These are phyloP conservation scores for Penicillium sp. DNA, from an alignment of 2,329 filamentous ascomycete genomes.

Conservation along the genomic window DNA sequence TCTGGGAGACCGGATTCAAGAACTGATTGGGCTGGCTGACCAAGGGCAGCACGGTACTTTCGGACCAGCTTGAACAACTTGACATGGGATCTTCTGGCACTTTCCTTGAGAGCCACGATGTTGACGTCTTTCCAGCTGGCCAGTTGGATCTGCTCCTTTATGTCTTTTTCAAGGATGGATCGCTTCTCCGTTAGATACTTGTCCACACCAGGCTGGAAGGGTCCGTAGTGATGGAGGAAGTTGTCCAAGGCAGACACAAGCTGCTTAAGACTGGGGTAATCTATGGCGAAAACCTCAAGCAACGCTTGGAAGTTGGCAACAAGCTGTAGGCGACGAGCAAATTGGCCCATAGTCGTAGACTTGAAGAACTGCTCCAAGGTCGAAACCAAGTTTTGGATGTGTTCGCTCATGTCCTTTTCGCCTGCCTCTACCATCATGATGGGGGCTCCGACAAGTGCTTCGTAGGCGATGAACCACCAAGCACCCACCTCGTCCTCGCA, in stretches of 20 bases:
- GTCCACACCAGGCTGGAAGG: slow-evolving; percentile 64
- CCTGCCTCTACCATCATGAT: slow-evolving; percentile 60
- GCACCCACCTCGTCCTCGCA: slow-evolving; percentile 73
- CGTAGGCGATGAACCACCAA: slow-evolving; percentile 97
- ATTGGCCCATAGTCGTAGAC: slow-evolving; percentile 77
- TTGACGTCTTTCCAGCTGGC: slow-evolving; percentile 99
- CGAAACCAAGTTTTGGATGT: slow-evolving; percentile 66
- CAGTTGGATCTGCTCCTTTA: slow-evolving; percentile 87
- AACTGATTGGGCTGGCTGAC: slow-evolving; percentile 68
- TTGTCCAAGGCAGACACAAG: slow-evolving; percentile 67
- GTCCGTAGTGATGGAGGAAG: slow-evolving; percentile 70
- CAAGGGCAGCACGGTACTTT: slow-evolving; percentile 78
- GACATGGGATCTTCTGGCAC: slow-evolving; percentile 81
- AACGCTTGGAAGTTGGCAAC: slow-evolving; percentile 62
- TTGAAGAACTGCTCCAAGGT: slow-evolving; percentile 76
- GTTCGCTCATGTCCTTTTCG: slow-evolving; percentile 58
- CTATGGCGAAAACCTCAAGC: slow-evolving; percentile 57
- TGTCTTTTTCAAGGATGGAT: slow-evolving; percentile 75
- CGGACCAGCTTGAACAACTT: slow-evolving; percentile 88
- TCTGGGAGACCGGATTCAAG: slow-evolving; percentile 34
- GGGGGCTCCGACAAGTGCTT: slow-evolving; percentile 75
- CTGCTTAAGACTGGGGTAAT: slow-evolving; percentile 56
- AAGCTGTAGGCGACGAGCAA: slow-evolving; percentile 65
- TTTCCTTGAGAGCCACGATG: slow-evolving; percentile 81
- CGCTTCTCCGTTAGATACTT: slow-evolving; percentile 67